Evolutionary conservation across 352 stramenopile genomes (phyloP).

Genomic region (Globisporangium radiosum): DNA sequence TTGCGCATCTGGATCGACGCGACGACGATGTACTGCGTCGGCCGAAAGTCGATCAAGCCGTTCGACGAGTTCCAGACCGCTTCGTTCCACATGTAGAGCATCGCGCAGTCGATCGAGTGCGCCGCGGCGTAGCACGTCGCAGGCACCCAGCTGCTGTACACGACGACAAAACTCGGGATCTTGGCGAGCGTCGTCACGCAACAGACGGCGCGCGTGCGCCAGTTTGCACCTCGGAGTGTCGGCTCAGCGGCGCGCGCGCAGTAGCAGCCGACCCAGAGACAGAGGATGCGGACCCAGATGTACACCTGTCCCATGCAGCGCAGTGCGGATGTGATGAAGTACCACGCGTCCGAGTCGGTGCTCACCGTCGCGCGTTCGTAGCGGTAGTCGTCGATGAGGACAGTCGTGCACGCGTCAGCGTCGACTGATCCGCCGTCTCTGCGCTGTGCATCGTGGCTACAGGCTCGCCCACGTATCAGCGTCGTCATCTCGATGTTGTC

Average conservation of each 20-base stretch:
- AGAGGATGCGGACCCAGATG: constrained; percentile 34
- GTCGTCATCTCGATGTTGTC: constrained; percentile 26
- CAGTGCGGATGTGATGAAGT: constrained; percentile 15
- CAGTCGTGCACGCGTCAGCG: constrained; percentile 17
- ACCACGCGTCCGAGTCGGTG: constrained; percentile 32
- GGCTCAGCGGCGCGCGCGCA: constrained; percentile 11
- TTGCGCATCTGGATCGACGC: constrained; percentile 33
- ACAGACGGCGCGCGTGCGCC: neutral
- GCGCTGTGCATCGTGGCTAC: constrained; percentile 1
- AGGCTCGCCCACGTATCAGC: constrained; percentile 20
- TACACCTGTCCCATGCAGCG: constrained; percentile 27
- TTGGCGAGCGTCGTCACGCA: constrained; percentile 11
- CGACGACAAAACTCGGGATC: constrained; percentile 24
- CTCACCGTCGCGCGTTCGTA: constrained; percentile 37
- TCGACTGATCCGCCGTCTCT: constrained; percentile 19
- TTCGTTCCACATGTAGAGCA: constrained; percentile 17
- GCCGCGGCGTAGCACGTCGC: constrained; percentile 20
- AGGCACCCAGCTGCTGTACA: constrained; percentile 31
- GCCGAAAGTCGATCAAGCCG: constrained; percentile 14
- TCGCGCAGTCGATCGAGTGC: constrained; percentile 18
- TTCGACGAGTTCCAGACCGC: constrained; percentile 15
- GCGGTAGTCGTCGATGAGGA: constrained; percentile 43
- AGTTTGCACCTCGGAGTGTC: constrained; percentile 2
- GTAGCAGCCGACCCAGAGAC: constrained; percentile 20
- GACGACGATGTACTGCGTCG: constrained; percentile 9